These are phyloP conservation scores for Triadica sebifera DNA, from an alignment of 345 rosid genomes.

Conservation along the genomic window DNA sequence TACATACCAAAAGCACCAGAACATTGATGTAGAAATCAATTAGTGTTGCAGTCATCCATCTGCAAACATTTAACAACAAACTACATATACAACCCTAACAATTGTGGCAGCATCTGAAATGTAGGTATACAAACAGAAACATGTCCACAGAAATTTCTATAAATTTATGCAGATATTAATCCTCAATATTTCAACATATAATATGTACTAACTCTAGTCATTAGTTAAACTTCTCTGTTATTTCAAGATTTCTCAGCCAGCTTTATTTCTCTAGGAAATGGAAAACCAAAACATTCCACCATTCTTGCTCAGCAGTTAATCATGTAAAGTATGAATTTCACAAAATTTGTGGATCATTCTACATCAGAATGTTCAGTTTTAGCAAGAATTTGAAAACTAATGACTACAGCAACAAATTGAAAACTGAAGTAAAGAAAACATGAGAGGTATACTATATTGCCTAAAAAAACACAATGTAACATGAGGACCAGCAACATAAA, in stretches of 20 bases:
- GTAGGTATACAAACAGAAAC: not conserved
- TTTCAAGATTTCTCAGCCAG: not conserved
- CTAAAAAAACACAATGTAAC: not conserved
- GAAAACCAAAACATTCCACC: not conserved
- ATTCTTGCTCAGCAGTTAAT: not conserved
- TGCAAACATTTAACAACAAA: conserved; percentile 25
- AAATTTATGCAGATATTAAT: not conserved
- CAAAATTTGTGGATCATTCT: not conserved
- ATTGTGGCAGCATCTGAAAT: not conserved
- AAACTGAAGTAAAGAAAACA: not conserved
- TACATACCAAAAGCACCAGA: conserved; percentile 61
- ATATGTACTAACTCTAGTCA: not conserved
- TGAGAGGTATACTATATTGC: not conserved
- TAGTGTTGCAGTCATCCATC: conserved; percentile 77
- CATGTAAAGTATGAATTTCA: not conserved
- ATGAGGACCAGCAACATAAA: not conserved
- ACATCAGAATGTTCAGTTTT: not conserved
- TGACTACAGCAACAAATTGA: not conserved
- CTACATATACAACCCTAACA: not conserved
- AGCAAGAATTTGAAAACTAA: not conserved
- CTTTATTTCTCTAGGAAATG: no score
- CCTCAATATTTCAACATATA: not conserved
- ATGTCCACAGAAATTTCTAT: not conserved
- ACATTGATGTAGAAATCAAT: conserved; percentile 75
- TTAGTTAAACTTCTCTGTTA: not conserved